phyloP scores from a whole-genome alignment of 768 basidiomycete species.

The Boletus pseudopeckii region DNA sequence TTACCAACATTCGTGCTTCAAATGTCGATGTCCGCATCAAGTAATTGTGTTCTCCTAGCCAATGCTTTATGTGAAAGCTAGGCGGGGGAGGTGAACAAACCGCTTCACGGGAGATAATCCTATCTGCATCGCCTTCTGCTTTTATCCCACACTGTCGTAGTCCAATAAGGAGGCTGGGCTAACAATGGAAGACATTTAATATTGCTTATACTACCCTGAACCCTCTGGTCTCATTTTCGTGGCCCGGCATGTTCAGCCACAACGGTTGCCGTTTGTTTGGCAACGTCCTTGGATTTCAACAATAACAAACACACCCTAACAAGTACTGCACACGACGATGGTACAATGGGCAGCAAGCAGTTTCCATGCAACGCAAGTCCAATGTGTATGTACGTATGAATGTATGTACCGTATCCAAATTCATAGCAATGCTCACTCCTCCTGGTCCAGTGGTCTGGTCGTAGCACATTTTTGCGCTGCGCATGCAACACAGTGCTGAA shows the following conservation, averaged over 20 bases:
- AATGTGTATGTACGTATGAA: constrained; percentile 12
- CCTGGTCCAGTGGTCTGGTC: background rate
- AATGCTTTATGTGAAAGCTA: background rate
- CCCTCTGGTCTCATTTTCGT: background rate
- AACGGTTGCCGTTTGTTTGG: constrained; percentile 5
- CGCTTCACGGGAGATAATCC: too few species aligned
- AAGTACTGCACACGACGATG: background rate
- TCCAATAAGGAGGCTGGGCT: too few species aligned
- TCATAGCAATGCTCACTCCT: constrained; percentile 15
- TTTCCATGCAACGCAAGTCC: background rate
- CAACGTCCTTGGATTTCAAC: constrained; percentile 12
- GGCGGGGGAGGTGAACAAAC: background rate
- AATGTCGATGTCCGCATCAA: background rate
- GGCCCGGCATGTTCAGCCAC: background rate
- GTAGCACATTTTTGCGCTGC: background rate
- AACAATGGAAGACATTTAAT: background rate
- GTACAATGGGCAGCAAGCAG: background rate
- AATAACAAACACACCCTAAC: constrained; percentile 10
- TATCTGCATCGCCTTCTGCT: background rate
- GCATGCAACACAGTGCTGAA: constrained; percentile 1
- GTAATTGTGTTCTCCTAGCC: background rate
- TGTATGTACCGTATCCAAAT: constrained; percentile 20
- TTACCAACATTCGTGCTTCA: background rate
- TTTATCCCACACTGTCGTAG: background rate
- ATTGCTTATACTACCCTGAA: background rate